Base-by-base conservation (phyloP, 2,329 filamentous ascomycete species). In the Verticillium longisporum region DNA sequence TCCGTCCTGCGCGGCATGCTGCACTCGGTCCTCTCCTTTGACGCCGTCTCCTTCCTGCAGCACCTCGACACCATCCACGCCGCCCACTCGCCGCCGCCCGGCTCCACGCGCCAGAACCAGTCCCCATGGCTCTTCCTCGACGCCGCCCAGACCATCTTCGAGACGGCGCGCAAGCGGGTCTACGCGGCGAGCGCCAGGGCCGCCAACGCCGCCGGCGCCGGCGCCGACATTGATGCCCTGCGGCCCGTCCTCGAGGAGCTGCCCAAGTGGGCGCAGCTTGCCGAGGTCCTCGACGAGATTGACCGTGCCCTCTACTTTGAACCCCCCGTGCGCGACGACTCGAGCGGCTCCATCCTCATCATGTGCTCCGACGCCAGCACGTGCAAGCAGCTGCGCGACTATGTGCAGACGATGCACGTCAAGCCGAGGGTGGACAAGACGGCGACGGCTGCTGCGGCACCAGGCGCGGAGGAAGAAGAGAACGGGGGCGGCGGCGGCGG, bases 51-150 rank as follows among this genome's bases (percentile, higher is more conserved):
- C 5, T 96, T 99, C 72, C 85, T 96, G 63, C 91, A 94, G 71
- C 94, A 97, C 72, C 83, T 99, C 4, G 95, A 99, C 72, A 97
- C 92, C 0, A 94, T 99, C 56, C 86, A 96, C 57, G 92, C 94
- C 10, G 91, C 93, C 0, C 92, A 97, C 70, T 90, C 91, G 56
- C 93, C 95, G 4, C 89, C 91, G 1, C 90, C 92, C 9, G 93
- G 92, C 0, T 94, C 92, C 2, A 97, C 88, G 3, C 86, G 88
- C 65, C 91, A 97, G 70, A 93, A 88, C 37, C 92, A 97, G 68
- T 96, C 93, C 0, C 95, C 95, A 0, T 99, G 95, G 95, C 80
- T 99, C 36, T 98, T 97, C 68, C 83, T 98, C 5, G 95, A 98
- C 73, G 93, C 94, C 31, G 94, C 95, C 0, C 91, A 98, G 73